phyloP scores from a whole-genome alignment of 2,329 filamentous ascomycete genomes.

The Iodosphaeria phyllophila region DNA sequence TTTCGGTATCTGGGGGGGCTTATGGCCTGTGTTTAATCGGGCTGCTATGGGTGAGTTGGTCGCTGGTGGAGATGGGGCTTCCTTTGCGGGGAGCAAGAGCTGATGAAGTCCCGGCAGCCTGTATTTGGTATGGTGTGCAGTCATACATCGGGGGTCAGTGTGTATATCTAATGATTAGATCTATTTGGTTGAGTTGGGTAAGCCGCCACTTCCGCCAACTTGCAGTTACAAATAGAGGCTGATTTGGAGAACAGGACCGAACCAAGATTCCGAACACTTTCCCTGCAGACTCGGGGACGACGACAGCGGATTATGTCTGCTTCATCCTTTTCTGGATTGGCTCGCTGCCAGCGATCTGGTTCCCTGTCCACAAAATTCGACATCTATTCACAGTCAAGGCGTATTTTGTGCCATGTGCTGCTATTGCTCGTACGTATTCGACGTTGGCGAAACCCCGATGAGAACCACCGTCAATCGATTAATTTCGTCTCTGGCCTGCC shows the following conservation, averaged over 20 bases:
- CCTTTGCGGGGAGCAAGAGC: background rate
- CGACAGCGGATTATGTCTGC: conserved; percentile 55
- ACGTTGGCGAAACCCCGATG: too few relatives aligned
- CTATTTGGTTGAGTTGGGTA: conserved; percentile 60
- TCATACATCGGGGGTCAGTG: conserved; percentile 72
- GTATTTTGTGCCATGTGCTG: conserved; percentile 66
- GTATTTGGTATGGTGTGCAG: conserved; percentile 78
- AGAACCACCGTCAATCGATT: too few relatives aligned
- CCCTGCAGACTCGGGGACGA: conserved; percentile 43
- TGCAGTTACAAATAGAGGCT: background rate
- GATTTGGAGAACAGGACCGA: conserved; percentile 16
- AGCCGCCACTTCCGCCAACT: conserved; percentile 5
- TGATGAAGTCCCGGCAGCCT: conserved; percentile 28
- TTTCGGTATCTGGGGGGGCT: conserved; percentile 75
- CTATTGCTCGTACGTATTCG: too few relatives aligned
- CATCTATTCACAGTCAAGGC: conserved; percentile 87
- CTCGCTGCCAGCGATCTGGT: conserved; percentile 72
- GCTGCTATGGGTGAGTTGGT: conserved; percentile 47
- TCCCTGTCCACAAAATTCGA: conserved; percentile 72
- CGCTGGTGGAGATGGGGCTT: too few relatives aligned
- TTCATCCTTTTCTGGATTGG: conserved; percentile 79
- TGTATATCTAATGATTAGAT: conserved; percentile 72
- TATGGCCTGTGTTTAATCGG: conserved; percentile 81
- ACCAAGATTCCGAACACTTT: conserved; percentile 49
- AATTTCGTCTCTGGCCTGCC: too few relatives aligned